These are phyloP conservation scores for Heliamphora pulchella DNA, from an alignment of 179 eudicot genomes.

Conservation along the genomic window DNA sequence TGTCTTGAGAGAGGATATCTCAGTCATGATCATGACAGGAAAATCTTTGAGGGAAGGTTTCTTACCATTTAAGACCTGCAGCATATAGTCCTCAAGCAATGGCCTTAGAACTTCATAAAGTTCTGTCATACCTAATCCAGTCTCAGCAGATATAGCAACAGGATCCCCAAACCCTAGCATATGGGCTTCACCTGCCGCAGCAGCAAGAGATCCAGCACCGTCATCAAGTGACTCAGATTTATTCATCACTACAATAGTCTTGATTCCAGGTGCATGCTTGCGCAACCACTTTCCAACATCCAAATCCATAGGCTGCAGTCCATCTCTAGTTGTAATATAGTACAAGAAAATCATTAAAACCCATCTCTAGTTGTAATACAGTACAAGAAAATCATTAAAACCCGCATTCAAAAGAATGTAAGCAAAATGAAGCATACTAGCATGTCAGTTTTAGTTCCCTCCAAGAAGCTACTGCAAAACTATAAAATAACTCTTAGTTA, in stretches of 20 bases:
- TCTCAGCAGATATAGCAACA: slow-evolving; percentile 89
- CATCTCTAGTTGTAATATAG: slow-evolving; percentile 51
- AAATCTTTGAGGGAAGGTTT: neutral
- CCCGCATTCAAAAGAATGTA: neutral
- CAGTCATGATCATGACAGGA: neutral
- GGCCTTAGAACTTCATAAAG: slow-evolving; percentile 67
- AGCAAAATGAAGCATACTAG: neutral
- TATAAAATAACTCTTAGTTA: neutral
- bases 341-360: neutral
- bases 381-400: neutral
- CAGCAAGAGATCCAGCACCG: slow-evolving; percentile 65
- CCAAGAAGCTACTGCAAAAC: neutral
- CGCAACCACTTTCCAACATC: slow-evolving; percentile 99
- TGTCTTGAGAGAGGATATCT: neutral
- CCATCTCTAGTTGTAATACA: slow-evolving; percentile 59
- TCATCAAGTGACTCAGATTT: slow-evolving; percentile 90
- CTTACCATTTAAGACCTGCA: slow-evolving; percentile 48
- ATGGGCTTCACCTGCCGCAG: slow-evolving; percentile 82
- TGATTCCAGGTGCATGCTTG: slow-evolving; percentile 66
- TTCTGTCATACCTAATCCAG: slow-evolving; percentile 84
- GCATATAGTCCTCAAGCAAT: slow-evolving; percentile 61
- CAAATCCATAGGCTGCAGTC: slow-evolving; percentile 88
- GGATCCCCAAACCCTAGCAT: slow-evolving; percentile 93
- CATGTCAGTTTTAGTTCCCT: neutral
- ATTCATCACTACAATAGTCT: slow-evolving; percentile 76